Evolutionary conservation across 495 filamentous ascomycete species (phyloP), one percentile per base, ranked within the genome.

Genomic region (Hypoxylon rickii): DNA sequence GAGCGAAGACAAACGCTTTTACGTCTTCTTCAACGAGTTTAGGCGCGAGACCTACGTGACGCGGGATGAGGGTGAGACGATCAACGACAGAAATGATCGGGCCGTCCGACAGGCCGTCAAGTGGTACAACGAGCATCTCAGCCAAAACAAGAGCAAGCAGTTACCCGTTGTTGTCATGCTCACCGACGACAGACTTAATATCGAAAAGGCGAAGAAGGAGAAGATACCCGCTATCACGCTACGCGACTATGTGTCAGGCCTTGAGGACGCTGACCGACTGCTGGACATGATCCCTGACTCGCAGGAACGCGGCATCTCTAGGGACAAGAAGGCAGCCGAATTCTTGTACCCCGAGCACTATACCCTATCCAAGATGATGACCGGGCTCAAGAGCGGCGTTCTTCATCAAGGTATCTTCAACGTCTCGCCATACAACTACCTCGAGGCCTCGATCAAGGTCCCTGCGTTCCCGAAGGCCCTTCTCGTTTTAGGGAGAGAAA

Each of bases 11-110:
- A 97, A 97, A 74, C 84, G 92, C 11, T 97, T 96, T 67, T 97
- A 96, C 69, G 89, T 98, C 38, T 98, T 98, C 73, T 97, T 97
- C 80, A 98, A 98, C 71, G 94, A 98, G 51, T 98, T 98, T 66
- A 84, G 94, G 33, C 77, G 88, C 34, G 94, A 98, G 73, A 98
- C 94, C 6, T 86, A 96, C 66, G 82, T 96, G 43, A 72, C 80
- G 13, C 80, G 94, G 61, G 78, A 84, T 19, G 76, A 73, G 17
- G 87, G 89, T 17, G 94, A 98, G 74, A 87, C 85, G 4, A 96
- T 97, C 72, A 98, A 98, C 65, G 94, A 98, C 69, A 83, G 94
- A 33, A 98, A 98, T 66, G 94, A 98, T 65, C 83, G 91, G 47
- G 92, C 94, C 17, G 89, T 98, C 8, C 81, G 95, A 33, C 83